These are phyloP conservation scores for Plantago elongata DNA, from an alignment of 257 asterid genomes.

Conservation along the genomic window DNA sequence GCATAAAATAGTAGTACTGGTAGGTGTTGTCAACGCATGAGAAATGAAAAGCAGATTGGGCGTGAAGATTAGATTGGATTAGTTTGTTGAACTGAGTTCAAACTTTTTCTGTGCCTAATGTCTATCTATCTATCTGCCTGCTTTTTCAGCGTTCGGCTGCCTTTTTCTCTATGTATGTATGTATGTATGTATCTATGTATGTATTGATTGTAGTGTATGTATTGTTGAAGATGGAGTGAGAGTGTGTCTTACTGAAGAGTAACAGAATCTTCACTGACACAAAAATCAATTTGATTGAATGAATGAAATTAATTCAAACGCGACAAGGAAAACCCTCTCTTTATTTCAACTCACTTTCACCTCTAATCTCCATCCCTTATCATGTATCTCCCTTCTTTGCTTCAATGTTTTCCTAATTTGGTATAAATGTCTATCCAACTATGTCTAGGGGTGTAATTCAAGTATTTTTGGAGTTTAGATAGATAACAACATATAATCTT, in stretches of 20 bases:
- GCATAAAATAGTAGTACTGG: background rate
- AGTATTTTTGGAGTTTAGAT: too few relatives aligned
- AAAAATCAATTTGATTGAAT: conserved; percentile 14
- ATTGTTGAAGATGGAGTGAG: conserved; percentile 18
- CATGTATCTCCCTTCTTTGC: too few relatives aligned
- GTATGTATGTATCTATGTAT: conserved; percentile 19
- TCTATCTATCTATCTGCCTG: conserved; percentile 11
- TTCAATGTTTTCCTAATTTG: too few relatives aligned
- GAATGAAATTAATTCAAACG: background rate
- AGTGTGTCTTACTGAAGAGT: conserved; percentile 21
- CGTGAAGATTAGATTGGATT: conserved; percentile 33
- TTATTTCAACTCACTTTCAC: too few relatives aligned
- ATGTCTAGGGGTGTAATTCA: too few relatives aligned
- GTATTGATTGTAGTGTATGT: conserved; percentile 20
- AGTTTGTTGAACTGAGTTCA: conserved; percentile 20
- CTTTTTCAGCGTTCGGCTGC: conserved; percentile 33
- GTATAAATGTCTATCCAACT: too few relatives aligned
- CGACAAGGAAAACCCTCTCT: too few relatives aligned
- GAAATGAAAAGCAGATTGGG: conserved; percentile 29
- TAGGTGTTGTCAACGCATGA: conserved; percentile 17
- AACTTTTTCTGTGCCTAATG: too few relatives aligned
- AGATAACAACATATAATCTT: too few relatives aligned
- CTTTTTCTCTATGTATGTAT: conserved; percentile 5
- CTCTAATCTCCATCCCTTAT: too few relatives aligned
- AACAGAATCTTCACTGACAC: conserved; percentile 20